phyloP scores from a whole-genome alignment of 73 alveolate species.

The Blepharisma stoltei region DNA sequence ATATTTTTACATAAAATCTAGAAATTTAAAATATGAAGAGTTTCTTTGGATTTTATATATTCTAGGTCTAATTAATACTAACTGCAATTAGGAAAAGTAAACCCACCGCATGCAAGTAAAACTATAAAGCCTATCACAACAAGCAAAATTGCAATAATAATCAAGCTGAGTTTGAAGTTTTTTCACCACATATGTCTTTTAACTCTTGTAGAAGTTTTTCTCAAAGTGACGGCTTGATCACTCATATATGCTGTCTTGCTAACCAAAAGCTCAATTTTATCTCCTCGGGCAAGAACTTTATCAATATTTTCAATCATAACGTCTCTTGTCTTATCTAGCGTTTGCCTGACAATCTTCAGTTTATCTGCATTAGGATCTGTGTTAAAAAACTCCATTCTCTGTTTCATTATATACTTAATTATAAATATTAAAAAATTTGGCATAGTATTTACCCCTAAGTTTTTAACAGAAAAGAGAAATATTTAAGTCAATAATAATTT shows the following conservation, averaged over 20 bases:
- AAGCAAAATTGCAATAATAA: slow-evolving; percentile 15
- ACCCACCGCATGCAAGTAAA: slow-evolving; percentile 25
- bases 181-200: slow-evolving; percentile 52
- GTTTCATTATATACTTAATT: no score
- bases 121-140: slow-evolving; percentile 31
- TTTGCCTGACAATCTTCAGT: slow-evolving; percentile 12
- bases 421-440: no score
- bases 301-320: slow-evolving; percentile 48
- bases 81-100: slow-evolving; percentile 3
- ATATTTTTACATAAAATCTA: no score
- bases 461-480: no score
- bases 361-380: slow-evolving; percentile 45
- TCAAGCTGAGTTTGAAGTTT: slow-evolving; percentile 46
- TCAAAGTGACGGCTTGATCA: slow-evolving; percentile 28
- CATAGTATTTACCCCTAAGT: no score
- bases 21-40: no score
- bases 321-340: slow-evolving; percentile 36
- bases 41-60: background rate
- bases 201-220: slow-evolving; percentile 36
- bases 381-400: slow-evolving; percentile 38
- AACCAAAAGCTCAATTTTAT: slow-evolving; percentile 41
- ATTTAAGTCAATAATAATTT: no score
- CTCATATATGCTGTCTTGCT: slow-evolving; percentile 38
- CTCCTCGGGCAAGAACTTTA: slow-evolving; percentile 52
- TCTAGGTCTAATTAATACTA: background rate